A percentile compares a stretch with the other conserved stretches of the same genome.
phyloP scores from a whole-genome alignment of 805 yeast species.

The Yarrowia keelungensis region DNA sequence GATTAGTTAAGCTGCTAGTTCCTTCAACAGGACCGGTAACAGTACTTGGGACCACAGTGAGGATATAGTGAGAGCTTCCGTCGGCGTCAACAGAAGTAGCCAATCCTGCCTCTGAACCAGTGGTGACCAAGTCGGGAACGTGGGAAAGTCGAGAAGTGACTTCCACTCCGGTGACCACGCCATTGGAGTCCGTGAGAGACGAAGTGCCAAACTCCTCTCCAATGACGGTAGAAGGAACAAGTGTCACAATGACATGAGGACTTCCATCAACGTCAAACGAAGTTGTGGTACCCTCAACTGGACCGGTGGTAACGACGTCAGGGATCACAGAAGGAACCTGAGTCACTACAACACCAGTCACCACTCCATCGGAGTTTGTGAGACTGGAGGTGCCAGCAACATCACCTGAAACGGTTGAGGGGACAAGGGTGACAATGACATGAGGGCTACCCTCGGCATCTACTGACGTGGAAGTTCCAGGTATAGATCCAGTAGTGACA shows the following conservation, averaged over 20 bases:
- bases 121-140: not conserved
- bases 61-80: not conserved
- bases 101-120: not conserved
- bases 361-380: not conserved
- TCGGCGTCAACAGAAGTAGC: not conserved
- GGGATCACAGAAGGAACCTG: not conserved
- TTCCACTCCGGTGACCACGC: not conserved
- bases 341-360: not conserved
- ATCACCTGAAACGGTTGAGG: not conserved
- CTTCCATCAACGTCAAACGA: not conserved
- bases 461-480: not conserved
- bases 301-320: not conserved
- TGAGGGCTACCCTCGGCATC: not conserved
- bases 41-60: not conserved
- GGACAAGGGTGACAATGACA: not conserved
- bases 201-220: not conserved
- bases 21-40: no score
- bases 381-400: not conserved
- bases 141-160: not conserved
- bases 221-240: not conserved
- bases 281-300: not conserved
- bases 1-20: no score
- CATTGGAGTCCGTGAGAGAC: not conserved
- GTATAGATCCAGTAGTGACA: not conserved
- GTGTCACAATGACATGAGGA: not conserved